Base-by-base conservation (phyloP, 352 stramenopile genomes). In the Saprolegnia diclina region DNA sequence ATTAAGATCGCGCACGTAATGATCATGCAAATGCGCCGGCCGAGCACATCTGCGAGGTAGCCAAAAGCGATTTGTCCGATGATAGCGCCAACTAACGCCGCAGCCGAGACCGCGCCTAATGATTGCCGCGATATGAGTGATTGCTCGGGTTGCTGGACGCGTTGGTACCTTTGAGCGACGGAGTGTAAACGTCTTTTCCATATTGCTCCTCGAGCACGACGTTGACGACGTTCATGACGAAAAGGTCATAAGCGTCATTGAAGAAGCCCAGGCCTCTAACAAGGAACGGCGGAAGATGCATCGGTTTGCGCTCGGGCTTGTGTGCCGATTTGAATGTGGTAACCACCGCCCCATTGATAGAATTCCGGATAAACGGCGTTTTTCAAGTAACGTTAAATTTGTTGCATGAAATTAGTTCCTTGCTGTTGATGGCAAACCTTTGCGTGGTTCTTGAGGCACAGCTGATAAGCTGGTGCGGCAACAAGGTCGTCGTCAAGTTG, bases 181-280 rank as follows among this genome's bases (percentile, higher is more conserved):
- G 75, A 55, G 82, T 85, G 72, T 90, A 89, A 9, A 82, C 77
- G 50, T 83, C 78, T 70, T 81, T 83, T 18, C 74, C 76, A 67
- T 86, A 90, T 65, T 89, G 77, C 71, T 91, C 80, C n/a, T 79
- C 82, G 61, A 91, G 81, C 67, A 91, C 80, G 65, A 91, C 74
- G 75, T 91, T 91, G 73, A 90, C 74, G 13, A 91, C 74, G 69
- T 91, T 91, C 81, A 91, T 89, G 59, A 89, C 80, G 65, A 91
- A 89, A n/a, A 91, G 79, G 44, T 91, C 82, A 74, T 89, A 90
- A 35, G 82, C 78, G 71, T 89, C 82, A 54, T 88, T 88, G 74
- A 83, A 91, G 75, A 91, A 91, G 63, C 83, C 81, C 65, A 91
- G 79, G 52, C 83, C 81, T 22, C 83, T 81, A 14, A 91, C 73